Evolutionary conservation across 331 rosid genomes (phyloP), one percentile per base, ranked within the genome.

Genomic region (Spiraea crenata): DNA sequence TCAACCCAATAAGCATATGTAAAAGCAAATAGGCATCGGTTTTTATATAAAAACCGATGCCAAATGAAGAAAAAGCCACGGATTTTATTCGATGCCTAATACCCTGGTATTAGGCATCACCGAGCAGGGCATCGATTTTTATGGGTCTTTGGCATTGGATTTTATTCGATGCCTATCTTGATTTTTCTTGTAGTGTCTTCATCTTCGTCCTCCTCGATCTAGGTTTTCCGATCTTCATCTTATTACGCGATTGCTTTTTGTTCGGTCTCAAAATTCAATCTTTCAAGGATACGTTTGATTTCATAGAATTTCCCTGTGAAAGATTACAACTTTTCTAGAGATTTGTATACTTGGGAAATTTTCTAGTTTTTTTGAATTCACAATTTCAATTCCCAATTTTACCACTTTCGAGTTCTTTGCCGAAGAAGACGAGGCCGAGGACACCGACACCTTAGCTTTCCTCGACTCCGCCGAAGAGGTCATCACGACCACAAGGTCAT

Each of bases 401-500:
- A n/a, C n/a, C n/a, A 91, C 97, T 46, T 83, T 83, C 76, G 97
- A 95, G 34, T 91, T 95, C 85, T 95, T 95, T 74, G 81, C 96
- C 31, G 97, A 95, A 0, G 96, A 85, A n/a, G n/a, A n/a, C 55
- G 88, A 86, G 57, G 70, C 78, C 0, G 88, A 84, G 3, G 96
- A 91, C 57, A 77, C 86, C 46, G 96, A 91, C 6, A 92, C 92
- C 3, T 87, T 84, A 75, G 80, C 96, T 7, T 90, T 95, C 38
- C 83, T 95, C 47, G 97, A 91, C 85, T 95, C 97, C 7, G 71
- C 95, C 9, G 99, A 91, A 74, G 97, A 89, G 74, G 79, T 95
- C 71, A 95, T 95, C 74, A 78, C 99, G 88, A 91, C 79, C 96
- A 95, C 79, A 93, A 95, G 71, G 99, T 95, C 31, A 96, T 95